Evolutionary conservation across 495 filamentous ascomycete genomes (phyloP).

Genomic region (Tuber aestivum): DNA sequence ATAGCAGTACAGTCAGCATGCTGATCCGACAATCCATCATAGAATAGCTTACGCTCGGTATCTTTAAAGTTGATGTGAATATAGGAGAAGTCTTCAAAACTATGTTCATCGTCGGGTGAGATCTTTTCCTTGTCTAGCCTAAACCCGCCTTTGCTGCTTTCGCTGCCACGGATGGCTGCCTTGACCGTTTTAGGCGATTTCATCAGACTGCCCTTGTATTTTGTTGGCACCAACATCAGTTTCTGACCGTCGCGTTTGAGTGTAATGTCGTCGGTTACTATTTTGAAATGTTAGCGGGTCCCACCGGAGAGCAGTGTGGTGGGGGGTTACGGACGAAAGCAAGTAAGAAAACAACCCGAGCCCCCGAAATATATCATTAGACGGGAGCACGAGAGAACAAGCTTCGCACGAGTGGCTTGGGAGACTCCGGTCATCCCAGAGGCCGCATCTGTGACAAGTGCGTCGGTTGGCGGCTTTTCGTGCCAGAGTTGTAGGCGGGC

Average conservation of each 20-base stretch:
- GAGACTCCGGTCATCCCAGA: conserved; percentile 22
- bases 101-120: conserved; percentile 16
- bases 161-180: conserved; percentile 11
- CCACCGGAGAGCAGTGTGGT: background rate
- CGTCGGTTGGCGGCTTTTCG: conserved; percentile 18
- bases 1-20: background rate
- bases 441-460: conserved; percentile 15
- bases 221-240: conserved; percentile 18
- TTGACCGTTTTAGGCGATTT: conserved; percentile 14
- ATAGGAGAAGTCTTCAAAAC: conserved; percentile 20
- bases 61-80: conserved; percentile 27
- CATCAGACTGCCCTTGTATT: conserved; percentile 15
- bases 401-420: conserved; percentile 11
- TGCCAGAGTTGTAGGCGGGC: conserved; percentile 27
- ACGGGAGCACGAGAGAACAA: conserved; percentile 25
- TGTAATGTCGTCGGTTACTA: conserved; percentile 27
- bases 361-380: conserved; percentile 23
- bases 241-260: conserved; percentile 17
- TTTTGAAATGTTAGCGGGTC: conserved; percentile 2
- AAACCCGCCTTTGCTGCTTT: conserved; percentile 21
- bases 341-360: conserved; percentile 21
- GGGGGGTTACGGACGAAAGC: conserved; percentile 13
- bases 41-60: conserved; percentile 4
- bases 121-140: conserved; percentile 23
- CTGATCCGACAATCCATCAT: background rate